Percentiles rank a stretch among this genome's conserved stretches.
These are phyloP conservation scores for Phylloporus gajari DNA, from an alignment of 1,284 basidiomycete genomes.

Conservation along the genomic window DNA sequence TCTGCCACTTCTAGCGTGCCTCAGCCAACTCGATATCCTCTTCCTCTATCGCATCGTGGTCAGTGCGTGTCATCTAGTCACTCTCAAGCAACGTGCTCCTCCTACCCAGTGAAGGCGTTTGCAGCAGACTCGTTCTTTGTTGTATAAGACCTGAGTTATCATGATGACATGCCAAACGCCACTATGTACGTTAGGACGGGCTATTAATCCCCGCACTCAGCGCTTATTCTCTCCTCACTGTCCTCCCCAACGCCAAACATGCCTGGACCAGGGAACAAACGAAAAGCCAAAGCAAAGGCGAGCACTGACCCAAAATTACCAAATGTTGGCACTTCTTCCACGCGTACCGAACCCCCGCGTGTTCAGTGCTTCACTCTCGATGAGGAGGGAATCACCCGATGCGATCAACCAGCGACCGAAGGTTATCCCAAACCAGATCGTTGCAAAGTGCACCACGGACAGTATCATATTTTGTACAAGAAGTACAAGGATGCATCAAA, in stretches of 20 bases:
- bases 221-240: background rate
- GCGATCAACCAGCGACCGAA: constrained; percentile 33
- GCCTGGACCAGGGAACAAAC: constrained; percentile 6
- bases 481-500: constrained; percentile 46
- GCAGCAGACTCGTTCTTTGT: too few species aligned
- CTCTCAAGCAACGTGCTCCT: too few species aligned
- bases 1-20: too few species aligned
- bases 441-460: constrained; percentile 42
- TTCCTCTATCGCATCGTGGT: too few species aligned
- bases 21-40: too few species aligned
- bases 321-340: too few species aligned
- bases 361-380: constrained; percentile 37
- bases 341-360: background rate
- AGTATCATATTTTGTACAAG: constrained; percentile 39
- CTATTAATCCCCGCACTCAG: background rate
- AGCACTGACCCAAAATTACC: background rate
- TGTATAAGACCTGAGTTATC: too few species aligned
- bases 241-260: background rate
- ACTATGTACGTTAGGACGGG: background rate
- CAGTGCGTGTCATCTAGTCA: too few species aligned
- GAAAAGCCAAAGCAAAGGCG: background rate
- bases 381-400: constrained; percentile 43
- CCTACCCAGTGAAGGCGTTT: too few species aligned
- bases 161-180: too few species aligned
- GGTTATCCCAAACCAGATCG: constrained; percentile 29